Conservation (phyloP, 768 basidiomycete species). For the Lentinula boryana region DNA sequence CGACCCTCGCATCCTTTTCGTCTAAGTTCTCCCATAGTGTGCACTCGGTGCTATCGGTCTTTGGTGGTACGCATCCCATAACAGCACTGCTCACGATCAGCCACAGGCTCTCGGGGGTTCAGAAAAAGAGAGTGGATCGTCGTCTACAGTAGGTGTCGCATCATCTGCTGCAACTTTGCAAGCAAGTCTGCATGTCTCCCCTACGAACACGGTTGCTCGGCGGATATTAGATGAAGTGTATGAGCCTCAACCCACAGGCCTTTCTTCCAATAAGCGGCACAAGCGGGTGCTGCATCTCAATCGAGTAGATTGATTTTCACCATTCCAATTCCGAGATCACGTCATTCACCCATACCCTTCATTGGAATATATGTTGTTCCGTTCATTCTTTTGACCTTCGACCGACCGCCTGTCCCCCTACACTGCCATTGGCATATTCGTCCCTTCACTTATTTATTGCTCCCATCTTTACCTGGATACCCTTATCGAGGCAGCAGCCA, state of each 20-base stretch:
- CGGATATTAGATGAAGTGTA: background rate
- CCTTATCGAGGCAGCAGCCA: background rate
- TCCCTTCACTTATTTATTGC: no score
- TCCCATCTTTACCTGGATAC: background rate
- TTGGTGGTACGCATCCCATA: constrained; percentile 55
- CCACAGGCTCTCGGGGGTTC: constrained; percentile 66
- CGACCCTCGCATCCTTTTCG: background rate
- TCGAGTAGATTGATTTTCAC: background rate
- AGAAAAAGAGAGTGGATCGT: constrained; percentile 27
- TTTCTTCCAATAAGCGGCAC: background rate
- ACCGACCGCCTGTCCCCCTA: background rate
- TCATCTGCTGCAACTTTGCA: constrained; percentile 16
- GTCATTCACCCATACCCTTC: background rate
- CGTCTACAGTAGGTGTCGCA: constrained; percentile 11
- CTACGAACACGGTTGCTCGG: constrained; percentile 54
- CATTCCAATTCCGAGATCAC: background rate
- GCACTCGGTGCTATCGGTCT: constrained; percentile 53
- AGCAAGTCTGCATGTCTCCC: constrained; percentile 41
- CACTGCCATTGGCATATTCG: background rate
- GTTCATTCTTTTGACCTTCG: background rate
- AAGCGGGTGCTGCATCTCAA: background rate
- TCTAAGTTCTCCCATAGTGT: constrained; percentile 21
- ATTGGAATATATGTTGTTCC: background rate
- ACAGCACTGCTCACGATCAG: constrained; percentile 36
- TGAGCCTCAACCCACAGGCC: background rate